Base-by-base conservation (phyloP, 2,329 filamentous ascomycete genomes). In the Achaetomium macrosporum region DNA sequence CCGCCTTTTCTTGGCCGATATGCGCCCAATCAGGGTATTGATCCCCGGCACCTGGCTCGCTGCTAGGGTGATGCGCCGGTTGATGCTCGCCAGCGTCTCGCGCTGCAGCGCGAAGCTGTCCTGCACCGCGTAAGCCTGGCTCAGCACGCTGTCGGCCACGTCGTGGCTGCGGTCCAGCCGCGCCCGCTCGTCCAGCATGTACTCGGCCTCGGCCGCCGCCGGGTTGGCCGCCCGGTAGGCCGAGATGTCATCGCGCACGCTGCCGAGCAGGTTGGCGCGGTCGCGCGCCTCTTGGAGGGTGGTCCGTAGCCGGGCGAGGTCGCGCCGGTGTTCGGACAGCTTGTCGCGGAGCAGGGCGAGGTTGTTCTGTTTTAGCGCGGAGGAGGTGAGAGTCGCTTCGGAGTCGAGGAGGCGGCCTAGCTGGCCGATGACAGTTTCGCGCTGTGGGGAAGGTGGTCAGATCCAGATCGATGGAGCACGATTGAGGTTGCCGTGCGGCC, bases 341-440 rank as follows among this genome's bases (percentile, higher is more conserved):
- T 96, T 87, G 73, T 96, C 91, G 60, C 89, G 88, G 63, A 97
- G 89, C 30, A 95, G 86, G 54, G 88, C 80, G 36, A 99, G 84
- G 68, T 97, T 96, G 74, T 92, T 96, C 66, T 96, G 91, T 73
- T 97, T 97, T n/a, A 96, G 81, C 51, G 91, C 90, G 36, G 92
- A 97, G 42, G 90, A 85, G 47, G 88, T 90, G 55, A 95, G 82
- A 51, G 85, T 79, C 19, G 90, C 83, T 77, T 97, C 92, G 52
- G 91, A 95, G 74, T 97, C 92, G 62, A 97, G 87, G 50, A 96
- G 84, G 54, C 92, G 88, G 61, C 84, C 76, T 52, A 99, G 86
- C 71, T 96, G 90, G 54, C 78, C 73, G 66, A 97, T 84, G 49
- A 93, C 81, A 42, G 78, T 75, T 67, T 96, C 90, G 66, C 93